These are phyloP conservation scores for Coffea eugenioides DNA, from an alignment of 257 asterid species.

Conservation along the genomic window DNA sequence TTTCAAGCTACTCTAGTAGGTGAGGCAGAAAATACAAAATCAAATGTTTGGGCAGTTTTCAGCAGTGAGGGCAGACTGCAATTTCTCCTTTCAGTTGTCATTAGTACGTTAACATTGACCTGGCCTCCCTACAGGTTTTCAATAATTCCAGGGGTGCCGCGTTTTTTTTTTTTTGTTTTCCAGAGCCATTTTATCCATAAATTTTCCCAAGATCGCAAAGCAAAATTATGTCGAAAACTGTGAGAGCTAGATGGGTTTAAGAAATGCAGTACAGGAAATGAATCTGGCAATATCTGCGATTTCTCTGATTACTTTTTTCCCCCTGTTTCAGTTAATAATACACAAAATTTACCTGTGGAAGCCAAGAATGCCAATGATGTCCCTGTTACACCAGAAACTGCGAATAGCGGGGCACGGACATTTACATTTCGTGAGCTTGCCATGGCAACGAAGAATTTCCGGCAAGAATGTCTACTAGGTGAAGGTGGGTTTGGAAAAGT, in stretches of 20 bases:
- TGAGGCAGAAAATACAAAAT: not conserved
- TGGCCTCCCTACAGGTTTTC: not conserved
- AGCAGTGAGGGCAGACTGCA: not conserved
- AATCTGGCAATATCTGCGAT: not conserved
- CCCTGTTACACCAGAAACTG: slow-evolving; percentile 26
- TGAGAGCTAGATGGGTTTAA: not conserved
- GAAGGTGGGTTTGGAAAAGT: slow-evolving; percentile 88
- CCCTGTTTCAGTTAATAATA: slow-evolving; percentile 23
- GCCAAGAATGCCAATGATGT: slow-evolving; percentile 20
- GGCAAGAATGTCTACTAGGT: slow-evolving; percentile 64
- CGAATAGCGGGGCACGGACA: slow-evolving; percentile 35
- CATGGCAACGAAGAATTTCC: slow-evolving; percentile 83
- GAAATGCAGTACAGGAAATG: not conserved
- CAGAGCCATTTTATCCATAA: not conserved
- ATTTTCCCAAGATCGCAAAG: too few relatives aligned
- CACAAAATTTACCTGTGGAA: slow-evolving; percentile 21
- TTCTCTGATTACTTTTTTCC: slow-evolving; percentile 13
- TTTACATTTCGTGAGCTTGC: slow-evolving; percentile 94
- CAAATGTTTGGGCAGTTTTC: not conserved
- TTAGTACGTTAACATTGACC: not conserved
- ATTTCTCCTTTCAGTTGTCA: not conserved
- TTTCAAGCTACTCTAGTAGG: not conserved
- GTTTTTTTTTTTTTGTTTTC: not conserved
- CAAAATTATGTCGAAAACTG: not conserved
- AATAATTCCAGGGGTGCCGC: not conserved